Percentiles rank a stretch among this genome's conserved stretches.
Conservation (phyloP, 768 basidiomycete species). For the Suillus lakei region DNA sequence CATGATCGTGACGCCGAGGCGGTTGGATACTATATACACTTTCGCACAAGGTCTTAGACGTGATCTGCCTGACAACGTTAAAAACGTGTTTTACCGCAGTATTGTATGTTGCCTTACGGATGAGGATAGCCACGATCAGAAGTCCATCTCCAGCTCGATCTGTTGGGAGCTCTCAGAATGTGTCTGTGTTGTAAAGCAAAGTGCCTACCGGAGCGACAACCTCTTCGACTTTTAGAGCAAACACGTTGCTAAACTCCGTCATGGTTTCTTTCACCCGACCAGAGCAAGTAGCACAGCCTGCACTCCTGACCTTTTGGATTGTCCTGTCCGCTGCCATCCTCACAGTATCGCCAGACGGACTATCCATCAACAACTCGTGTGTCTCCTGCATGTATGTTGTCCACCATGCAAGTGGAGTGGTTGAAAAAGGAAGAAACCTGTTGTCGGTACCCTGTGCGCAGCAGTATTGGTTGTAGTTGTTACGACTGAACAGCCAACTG, state of each 20-base stretch:
- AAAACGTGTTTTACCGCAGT: background rate
- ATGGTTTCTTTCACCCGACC: slow-evolving; percentile 16
- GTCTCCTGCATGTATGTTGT: slow-evolving; percentile 24
- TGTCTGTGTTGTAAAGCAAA: background rate
- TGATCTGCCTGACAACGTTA: background rate
- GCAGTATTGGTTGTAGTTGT: background rate
- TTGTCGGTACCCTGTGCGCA: background rate
- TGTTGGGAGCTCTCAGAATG: background rate
- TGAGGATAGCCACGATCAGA: slow-evolving; percentile 1
- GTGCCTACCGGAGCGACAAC: slow-evolving; percentile 16
- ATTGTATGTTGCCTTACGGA: background rate
- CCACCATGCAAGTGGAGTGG: slow-evolving; percentile 23
- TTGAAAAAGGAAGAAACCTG: background rate
- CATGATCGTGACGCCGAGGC: background rate
- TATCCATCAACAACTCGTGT: slow-evolving; percentile 18
- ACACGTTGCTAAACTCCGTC: slow-evolving; percentile 18
- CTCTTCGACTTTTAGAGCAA: slow-evolving; percentile 21
- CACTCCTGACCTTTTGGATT: slow-evolving; percentile 5
- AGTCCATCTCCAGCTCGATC: slow-evolving; percentile 18
- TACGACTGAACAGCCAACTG: slow-evolving; percentile 16
- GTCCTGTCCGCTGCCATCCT: slow-evolving; percentile 1
- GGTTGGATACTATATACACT: background rate
- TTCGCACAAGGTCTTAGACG: background rate
- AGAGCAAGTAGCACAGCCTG: slow-evolving; percentile 9
- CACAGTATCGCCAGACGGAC: slow-evolving; percentile 23